phyloP scores from a whole-genome alignment of 495 filamentous ascomycete species.

The Talaromyces thailandensis region DNA sequence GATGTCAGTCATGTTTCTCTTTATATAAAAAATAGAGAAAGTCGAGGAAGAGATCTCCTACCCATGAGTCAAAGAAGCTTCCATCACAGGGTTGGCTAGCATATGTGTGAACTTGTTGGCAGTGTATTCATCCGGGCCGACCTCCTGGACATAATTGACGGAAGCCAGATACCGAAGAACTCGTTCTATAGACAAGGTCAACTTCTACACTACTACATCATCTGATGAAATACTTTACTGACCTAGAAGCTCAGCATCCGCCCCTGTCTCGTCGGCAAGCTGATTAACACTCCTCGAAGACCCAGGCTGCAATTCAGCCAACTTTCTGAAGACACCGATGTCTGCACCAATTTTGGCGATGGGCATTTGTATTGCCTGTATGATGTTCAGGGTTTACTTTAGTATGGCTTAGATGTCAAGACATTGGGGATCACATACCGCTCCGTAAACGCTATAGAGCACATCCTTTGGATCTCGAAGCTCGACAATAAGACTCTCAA shows the following conservation, averaged over 20 bases:
- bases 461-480: constrained; percentile 16
- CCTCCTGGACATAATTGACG: constrained; percentile 26
- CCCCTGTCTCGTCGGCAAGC: constrained; percentile 19
- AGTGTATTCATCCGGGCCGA: constrained; percentile 19
- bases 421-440: constrained; percentile 7
- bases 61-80: neutral
- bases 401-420: neutral
- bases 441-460: constrained; percentile 10
- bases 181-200: constrained; percentile 19
- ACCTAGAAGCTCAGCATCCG: constrained; percentile 23
- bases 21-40: neutral
- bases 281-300: constrained; percentile 17
- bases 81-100: constrained; percentile 10
- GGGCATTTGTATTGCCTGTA: constrained; percentile 9
- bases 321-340: constrained; percentile 22
- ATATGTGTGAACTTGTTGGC: constrained; percentile 22
- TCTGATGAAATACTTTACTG: neutral
- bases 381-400: neutral
- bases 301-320: constrained; percentile 13
- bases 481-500: constrained; percentile 11
- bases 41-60: neutral
- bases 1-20: neutral
- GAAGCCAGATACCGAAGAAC: constrained; percentile 37
- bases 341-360: constrained; percentile 24
- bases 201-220: neutral